Base-by-base conservation (phyloP, 176 grass and related monocot species). In the Poa annua region DNA sequence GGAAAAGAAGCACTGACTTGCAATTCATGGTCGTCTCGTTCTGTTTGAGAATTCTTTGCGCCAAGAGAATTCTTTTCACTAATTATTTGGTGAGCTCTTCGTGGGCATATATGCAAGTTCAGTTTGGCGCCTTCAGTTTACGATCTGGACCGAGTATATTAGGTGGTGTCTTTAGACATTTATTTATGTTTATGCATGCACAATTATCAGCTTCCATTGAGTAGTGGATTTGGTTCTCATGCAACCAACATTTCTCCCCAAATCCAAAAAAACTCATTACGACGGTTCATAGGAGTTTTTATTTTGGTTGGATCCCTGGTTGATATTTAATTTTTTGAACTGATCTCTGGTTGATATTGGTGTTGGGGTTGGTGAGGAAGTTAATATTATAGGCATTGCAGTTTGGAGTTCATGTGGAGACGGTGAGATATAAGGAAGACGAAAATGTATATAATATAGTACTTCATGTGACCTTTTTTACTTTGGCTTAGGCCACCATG, bases 41-140 rank as follows among this genome's bases (percentile, higher is more conserved):
- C 20, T 75, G 73, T 84, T 75, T 56, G 71, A 65, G 81, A 75
- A 53, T 65, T 84, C 44, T 39, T 64, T 24, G 36, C 14, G 12
- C 4, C 36, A 41, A 71, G 48, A 22, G 81, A 73, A 24, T 48
- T 74, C 19, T 50, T 78, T 78, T 24, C 41, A 19, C 75, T 45
- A 15, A 78, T 44, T 62, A 39, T 62, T 78, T 78, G 34, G 29
- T 29, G 29, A 29, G 29, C 38, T 14, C 14, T 13, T 17, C 16
- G 0, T 61, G 38, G 19, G n/a, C 36, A 48, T 48, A 48, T 48
- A 48, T 48, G 11, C 13, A 48, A 48, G 45, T 48, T 48, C 45
- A 48, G 45, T 48, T 48, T 48, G 12, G 45, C 12, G 14, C 3
- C 45, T 48, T 3, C 21, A 62, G 38, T 62, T 14, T 17, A 56